Evolutionary conservation across 805 yeast species (phyloP), one percentile per base, ranked within the genome.

Genomic region (Saccharomycopsis selenospora): DNA sequence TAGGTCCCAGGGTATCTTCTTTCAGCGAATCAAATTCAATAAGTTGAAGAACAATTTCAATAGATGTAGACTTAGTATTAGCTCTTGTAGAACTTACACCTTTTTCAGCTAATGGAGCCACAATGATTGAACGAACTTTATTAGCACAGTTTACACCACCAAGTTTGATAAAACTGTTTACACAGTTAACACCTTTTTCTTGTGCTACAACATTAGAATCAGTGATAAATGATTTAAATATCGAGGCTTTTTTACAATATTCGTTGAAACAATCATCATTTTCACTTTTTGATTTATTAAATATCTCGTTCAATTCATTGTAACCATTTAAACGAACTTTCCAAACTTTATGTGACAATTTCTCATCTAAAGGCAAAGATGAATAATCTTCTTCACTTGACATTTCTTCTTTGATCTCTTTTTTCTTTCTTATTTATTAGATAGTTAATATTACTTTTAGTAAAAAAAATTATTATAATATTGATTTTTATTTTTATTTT

Each of bases 161-260:
- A 57, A 63, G 73, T 57, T 76, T 75, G 40, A 84, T 64, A 57
- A 77, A 73, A 4, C 77, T 70, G 13, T 65, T 64, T 5, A 87
- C 62, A 7, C 85, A 72, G 2, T 66, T 61, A 20, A 88, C 67
- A 3, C 86, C 98, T 1, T 82, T 68, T 59, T 91, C 98, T 55
- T 88, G 95, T 0, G 98, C 95, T 14, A 84, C 91, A 17, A 88
- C 96, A 61, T 91, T 91, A 28, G 82, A 63, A 61, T 91, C 99
- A 2, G 77, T 70, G 8, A 85, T 79, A 40, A 81, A 72, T 55
- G 70, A 69, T 55, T 75, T 79, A 57, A 80, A 68, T 3, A 73
- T 45, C 8, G 77, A 81, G 0, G 87, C 82, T 47, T 69, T 72
- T 17, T 63, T 59, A 51, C 77, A 60, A 59, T 75, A 77, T 3